Evolutionary conservation across 495 filamentous ascomycete genomes (phyloP).

Genomic region (Neurospora pannonica): DNA sequence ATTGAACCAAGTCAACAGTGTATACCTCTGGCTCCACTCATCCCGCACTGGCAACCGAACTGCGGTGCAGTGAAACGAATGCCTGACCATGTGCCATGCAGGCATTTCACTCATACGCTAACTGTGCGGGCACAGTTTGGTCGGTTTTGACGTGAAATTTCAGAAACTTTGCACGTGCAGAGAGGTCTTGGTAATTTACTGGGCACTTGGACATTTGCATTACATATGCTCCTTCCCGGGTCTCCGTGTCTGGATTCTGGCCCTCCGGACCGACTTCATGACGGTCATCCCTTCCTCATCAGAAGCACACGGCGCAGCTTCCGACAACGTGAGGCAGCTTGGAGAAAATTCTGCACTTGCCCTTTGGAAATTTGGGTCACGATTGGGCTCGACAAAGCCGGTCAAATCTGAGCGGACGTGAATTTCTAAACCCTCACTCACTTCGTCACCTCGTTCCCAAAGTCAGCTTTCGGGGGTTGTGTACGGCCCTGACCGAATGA

Average conservation of each 20-base stretch:
- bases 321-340: not conserved
- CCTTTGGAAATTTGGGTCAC: not conserved
- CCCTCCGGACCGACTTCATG: not conserved
- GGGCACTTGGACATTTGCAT: not conserved
- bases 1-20: not conserved
- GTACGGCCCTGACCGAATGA: not conserved
- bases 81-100: not conserved
- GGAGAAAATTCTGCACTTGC: not conserved
- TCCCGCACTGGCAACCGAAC: not conserved
- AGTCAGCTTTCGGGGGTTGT: not conserved
- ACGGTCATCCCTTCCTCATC: not conserved
- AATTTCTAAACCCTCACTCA: not conserved
- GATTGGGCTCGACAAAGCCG: not conserved
- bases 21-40: not conserved
- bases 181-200: not conserved
- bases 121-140: constrained; percentile 11
- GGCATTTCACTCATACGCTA: not conserved
- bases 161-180: not conserved
- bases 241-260: not conserved
- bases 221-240: not conserved
- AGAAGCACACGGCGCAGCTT: not conserved
- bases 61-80: not conserved
- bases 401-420: not conserved
- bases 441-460: not conserved
- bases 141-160: not conserved